Base-by-base conservation (phyloP, 2,329 filamentous ascomycete genomes). In the Ophiosphaerella herpotricha region DNA sequence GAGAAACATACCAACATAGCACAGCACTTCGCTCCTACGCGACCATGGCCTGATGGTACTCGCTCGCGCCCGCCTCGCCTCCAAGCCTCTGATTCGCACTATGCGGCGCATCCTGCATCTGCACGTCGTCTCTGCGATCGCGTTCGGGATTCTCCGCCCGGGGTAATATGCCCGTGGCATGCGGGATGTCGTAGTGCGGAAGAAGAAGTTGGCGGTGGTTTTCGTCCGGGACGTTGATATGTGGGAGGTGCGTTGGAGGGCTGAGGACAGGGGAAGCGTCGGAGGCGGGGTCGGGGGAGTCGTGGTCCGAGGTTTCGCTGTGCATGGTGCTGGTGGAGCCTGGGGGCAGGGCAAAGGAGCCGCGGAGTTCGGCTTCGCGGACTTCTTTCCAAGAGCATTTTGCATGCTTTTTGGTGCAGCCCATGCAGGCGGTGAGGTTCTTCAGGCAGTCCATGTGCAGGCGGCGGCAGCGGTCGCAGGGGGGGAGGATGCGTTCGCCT, bases 401-500 rank as follows among this genome's bases (percentile, higher is more conserved):
- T 16, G 90, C 90, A 68, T 96, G 91, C 70, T 95, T 95, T 70
- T 90, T 92, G 0, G 91, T 95, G 71, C 91, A 96, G 18, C 90
- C 90, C 71, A 88, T 85, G 66, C 91, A 96, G 7, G 90, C 90
- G 0, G 90, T 95, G 34, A 94, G 78, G 55, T 96, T 89, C 74
- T 95, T 95, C 40, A 92, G 78, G 55, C 91, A 96, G 50, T 90
- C 85, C 75, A 91, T 89, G 57, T 89, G 86, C 13, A 95, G 78
- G 26, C 91, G 82, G 38, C 91, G 82, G 68, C 91, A 96, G 33
- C 90, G 81, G 68, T 96, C 91, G 67, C 91, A 96, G 0, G 90
- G 89, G 8, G 91, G 91, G n/a, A 84, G 74, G 41, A 96, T 89
- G 5, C 83, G 78, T 46, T 91, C 88, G 3, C 90, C 90, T 40